phyloP scores from a whole-genome alignment of 331 rosid genomes.

The Pyrus hybrid region DNA sequence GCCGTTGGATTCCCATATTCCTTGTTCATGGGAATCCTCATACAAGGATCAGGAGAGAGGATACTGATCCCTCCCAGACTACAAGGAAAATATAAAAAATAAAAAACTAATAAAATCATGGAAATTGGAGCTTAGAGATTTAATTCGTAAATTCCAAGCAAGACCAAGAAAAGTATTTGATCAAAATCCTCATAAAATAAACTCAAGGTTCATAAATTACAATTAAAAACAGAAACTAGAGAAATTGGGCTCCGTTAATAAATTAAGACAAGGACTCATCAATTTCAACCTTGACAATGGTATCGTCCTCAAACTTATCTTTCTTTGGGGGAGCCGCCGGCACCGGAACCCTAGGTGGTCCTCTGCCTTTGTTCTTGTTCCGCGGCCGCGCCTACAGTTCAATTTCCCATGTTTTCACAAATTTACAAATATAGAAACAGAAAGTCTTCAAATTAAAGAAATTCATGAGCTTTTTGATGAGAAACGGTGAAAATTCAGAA shows the following conservation, averaged over 20 bases:
- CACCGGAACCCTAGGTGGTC: conserved; percentile 41
- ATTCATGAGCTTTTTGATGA: not conserved
- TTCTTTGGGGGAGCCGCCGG: conserved; percentile 41
- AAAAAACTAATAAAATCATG: not conserved
- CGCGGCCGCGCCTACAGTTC: conserved; percentile 33
- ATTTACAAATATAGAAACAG: not conserved
- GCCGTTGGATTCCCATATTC: too few relatives aligned
- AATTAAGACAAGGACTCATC: conserved; percentile 30
- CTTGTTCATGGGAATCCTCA: too few relatives aligned
- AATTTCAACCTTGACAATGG: conserved; percentile 33
- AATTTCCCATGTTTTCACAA: not conserved
- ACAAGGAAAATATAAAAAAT: not conserved
- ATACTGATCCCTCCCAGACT: not conserved
- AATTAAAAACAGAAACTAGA: not conserved
- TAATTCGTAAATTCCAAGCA: not conserved
- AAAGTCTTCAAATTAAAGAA: not conserved
- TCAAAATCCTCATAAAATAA: not conserved
- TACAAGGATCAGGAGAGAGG: too few relatives aligned
- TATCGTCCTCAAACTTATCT: conserved; percentile 34
- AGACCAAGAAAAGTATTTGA: not conserved
- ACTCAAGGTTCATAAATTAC: conserved; percentile 1
- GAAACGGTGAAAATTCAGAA: not conserved
- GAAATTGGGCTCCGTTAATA: not conserved
- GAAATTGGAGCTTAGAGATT: not conserved
- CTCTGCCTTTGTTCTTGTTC: conserved; percentile 59